Base-by-base conservation (phyloP, 257 asterid species). In the Solanum clarkiae region DNA sequence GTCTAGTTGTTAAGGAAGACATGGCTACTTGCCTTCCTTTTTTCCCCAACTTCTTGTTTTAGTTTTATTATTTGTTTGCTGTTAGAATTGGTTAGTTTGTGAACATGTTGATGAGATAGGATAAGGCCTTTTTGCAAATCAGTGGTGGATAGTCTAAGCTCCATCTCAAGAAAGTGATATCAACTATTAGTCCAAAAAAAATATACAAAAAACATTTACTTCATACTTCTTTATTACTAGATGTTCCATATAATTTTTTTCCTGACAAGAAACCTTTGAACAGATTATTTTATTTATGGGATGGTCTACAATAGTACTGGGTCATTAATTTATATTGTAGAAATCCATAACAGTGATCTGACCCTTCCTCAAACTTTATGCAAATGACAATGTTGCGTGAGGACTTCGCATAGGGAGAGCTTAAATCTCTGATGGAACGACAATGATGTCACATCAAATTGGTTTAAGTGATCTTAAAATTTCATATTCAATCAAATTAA, bases 1-100 rank as follows among this genome's bases (percentile, higher is more conserved):
- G 91, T 81, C 90, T 89, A 59, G 87, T 84, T 77, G 88, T 88
- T 82, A 89, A 62, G 89, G 93, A 87, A 89, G 86, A 91, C 94
- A 91, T 91, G 86, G 89, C 80, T 90, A 29, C 6, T 81, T 59
- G 45, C 9, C 45, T 74, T 47, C 59, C 42, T 12, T 47, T 40
- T 17, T 26, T 15, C 7, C 18, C 32, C 15, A 22, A 22, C 17
- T 5, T 69, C 7, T 24, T 40, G 26, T 70, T 70, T 70, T 1
- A 70, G 80, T 42, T 70, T 70, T 70, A 54, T 70, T 40, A 10
- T 42, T 13, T 24, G 26, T 49, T 26, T 26, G 69, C 77, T 45
- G 90, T 89, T 88, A 83, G 83, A 68, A 82, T 0, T 80, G 80
- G 82, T 83, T 85, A 54, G 56, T 32, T 54, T 49, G 66, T 80